These are phyloP conservation scores for Dissophora globulifera DNA, from an alignment of 192 early-diverging fungal genomes.

Conservation along the genomic window DNA sequence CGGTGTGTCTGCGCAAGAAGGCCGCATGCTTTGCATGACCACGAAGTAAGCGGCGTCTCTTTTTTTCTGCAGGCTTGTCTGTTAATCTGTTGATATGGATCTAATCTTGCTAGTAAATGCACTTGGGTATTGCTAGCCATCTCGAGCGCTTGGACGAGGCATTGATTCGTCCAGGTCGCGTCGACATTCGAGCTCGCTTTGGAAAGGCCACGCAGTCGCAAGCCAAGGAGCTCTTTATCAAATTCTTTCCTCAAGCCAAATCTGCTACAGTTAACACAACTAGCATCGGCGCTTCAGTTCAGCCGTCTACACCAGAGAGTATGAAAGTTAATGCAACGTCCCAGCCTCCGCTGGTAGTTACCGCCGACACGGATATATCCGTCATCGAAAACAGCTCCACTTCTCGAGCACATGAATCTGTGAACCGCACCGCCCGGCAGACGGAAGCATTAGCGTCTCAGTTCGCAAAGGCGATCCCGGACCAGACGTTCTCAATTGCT, in stretches of 20 bases:
- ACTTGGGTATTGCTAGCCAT: slow-evolving; percentile 50
- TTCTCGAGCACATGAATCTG: too few relatives aligned
- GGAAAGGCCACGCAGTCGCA: slow-evolving; percentile 69
- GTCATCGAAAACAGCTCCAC: too few relatives aligned
- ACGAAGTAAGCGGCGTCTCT: slow-evolving; percentile 65
- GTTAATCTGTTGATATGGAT: too few relatives aligned
- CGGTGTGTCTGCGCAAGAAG: slow-evolving; percentile 76
- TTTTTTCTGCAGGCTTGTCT: too few relatives aligned
- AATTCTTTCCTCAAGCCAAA: slow-evolving; percentile 66
- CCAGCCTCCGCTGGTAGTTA: too few relatives aligned
- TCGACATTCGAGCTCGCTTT: slow-evolving; percentile 69
- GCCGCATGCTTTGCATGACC: slow-evolving; percentile 80
- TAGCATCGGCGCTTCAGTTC: too few relatives aligned
- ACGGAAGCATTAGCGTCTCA: slow-evolving; percentile 31
- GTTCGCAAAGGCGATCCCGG: slow-evolving; percentile 56
- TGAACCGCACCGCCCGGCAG: slow-evolving; percentile 1
- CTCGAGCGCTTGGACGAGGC: slow-evolving; percentile 77
- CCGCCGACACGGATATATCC: too few relatives aligned
- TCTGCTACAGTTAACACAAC: not conserved
- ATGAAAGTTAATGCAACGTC: too few relatives aligned
- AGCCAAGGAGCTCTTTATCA: slow-evolving; percentile 70
- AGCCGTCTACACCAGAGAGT: too few relatives aligned
- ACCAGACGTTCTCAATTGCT: slow-evolving; percentile 59
- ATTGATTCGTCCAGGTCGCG: slow-evolving; percentile 77
- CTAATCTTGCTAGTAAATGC: too few relatives aligned